These are phyloP conservation scores for Rhynchospora breviuscula DNA, from an alignment of 176 grass and related monocot genomes.

Conservation along the genomic window DNA sequence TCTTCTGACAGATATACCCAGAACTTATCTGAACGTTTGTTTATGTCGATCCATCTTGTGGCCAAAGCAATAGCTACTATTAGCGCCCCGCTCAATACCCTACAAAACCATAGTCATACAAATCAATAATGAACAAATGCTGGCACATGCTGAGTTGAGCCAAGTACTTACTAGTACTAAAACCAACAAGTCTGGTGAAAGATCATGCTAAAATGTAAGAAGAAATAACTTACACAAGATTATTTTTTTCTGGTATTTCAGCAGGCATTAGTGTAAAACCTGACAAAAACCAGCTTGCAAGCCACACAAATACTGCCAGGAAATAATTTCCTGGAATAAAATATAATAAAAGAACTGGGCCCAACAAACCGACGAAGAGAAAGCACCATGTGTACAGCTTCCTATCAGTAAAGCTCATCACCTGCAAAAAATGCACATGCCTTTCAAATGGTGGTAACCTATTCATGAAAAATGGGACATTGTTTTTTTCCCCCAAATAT, in stretches of 20 bases:
- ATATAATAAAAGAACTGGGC: slow-evolving; percentile 34
- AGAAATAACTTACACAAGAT: slow-evolving; percentile 71
- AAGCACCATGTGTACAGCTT: slow-evolving; percentile 90
- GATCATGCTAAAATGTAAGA: neutral
- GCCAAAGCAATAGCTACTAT: slow-evolving; percentile 61
- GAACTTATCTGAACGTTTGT: slow-evolving; percentile 39
- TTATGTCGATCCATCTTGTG: slow-evolving; percentile 56
- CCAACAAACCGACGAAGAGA: slow-evolving; percentile 60
- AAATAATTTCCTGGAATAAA: slow-evolving; percentile 47
- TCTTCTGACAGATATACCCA: slow-evolving; percentile 57
- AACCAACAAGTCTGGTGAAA: neutral
- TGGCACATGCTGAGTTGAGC: neutral
- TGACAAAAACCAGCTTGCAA: slow-evolving; percentile 82
- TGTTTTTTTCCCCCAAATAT: no score
- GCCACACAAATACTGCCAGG: slow-evolving; percentile 55
- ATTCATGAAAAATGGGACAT: slow-evolving; percentile 15
- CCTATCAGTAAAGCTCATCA: slow-evolving; percentile 91
- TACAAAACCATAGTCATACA: slow-evolving; percentile 30
- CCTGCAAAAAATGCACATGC: slow-evolving; percentile 35
- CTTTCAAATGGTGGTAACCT: neutral
- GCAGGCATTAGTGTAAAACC: slow-evolving; percentile 96
- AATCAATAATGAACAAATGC: neutral
- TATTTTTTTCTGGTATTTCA: slow-evolving; percentile 96
- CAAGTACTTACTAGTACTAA: neutral
- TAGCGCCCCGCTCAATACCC: slow-evolving; percentile 66